phyloP scores from a whole-genome alignment of 495 filamentous ascomycete genomes.

The Penicillium dipodomyicola region DNA sequence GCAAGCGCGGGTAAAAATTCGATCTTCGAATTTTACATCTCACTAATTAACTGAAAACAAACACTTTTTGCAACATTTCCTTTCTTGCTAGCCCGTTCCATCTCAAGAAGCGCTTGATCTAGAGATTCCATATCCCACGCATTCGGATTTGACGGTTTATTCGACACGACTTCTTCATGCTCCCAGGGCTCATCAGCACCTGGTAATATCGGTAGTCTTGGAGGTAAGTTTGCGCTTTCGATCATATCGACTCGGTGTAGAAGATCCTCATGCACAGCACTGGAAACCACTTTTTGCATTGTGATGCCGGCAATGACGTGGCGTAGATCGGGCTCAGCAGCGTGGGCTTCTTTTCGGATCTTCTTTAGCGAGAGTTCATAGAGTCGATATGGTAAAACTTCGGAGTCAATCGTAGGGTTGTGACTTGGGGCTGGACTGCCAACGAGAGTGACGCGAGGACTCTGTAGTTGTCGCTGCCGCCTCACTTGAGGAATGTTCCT shows the following conservation, averaged over 20 bases:
- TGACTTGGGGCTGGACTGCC: constrained; percentile 8
- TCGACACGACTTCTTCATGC: constrained; percentile 12
- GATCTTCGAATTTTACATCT: constrained; percentile 15
- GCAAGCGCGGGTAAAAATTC: neutral
- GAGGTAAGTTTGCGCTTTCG: constrained; percentile 3
- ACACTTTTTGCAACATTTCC: constrained; percentile 22
- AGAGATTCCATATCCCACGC: constrained; percentile 22
- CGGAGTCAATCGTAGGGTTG: constrained; percentile 23
- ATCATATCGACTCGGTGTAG: constrained; percentile 19
- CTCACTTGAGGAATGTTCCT: constrained; percentile 20
- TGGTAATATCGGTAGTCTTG: constrained; percentile 15
- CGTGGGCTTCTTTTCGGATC: constrained; percentile 27
- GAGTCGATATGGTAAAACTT: constrained; percentile 26
- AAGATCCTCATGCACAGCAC: constrained; percentile 21
- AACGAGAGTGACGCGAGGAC: constrained; percentile 14
- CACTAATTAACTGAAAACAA: constrained; percentile 26
- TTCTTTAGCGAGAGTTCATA: constrained; percentile 29
- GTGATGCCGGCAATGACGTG: constrained; percentile 26
- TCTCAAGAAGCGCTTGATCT: constrained; percentile 20
- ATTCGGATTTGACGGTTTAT: neutral
- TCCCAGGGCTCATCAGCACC: constrained; percentile 17
- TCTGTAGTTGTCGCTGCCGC: constrained; percentile 10
- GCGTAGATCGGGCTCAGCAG: constrained; percentile 24
- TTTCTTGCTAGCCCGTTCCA: constrained; percentile 21
- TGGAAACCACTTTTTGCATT: constrained; percentile 22